Evolutionary conservation across 345 rosid genomes (phyloP).

Genomic region (Kernera saxatilis): DNA sequence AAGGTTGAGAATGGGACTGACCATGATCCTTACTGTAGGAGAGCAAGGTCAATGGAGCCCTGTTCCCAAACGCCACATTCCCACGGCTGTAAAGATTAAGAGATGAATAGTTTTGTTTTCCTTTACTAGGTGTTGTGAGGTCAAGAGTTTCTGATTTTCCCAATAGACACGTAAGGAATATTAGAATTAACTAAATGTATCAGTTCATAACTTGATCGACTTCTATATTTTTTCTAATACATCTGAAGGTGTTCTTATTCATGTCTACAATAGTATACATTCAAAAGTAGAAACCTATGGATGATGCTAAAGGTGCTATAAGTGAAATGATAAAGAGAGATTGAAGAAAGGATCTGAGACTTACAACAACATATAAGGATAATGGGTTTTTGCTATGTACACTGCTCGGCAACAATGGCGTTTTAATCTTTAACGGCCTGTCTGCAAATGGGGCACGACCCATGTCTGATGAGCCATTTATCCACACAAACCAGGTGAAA

Average conservation of each 20-base stretch:
- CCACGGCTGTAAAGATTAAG: conserved; percentile 23
- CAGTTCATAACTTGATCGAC: neutral
- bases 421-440: conserved; percentile 39
- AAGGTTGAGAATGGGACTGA: conserved; percentile 9
- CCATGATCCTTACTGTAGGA: conserved; percentile 31
- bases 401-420: neutral
- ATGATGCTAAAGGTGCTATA: neutral
- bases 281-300: conserved; percentile 10
- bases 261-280: conserved; percentile 20
- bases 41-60: conserved; percentile 35
- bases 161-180: neutral
- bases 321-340: neutral
- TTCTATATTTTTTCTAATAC: neutral
- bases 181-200: conserved; percentile 4
- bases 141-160: neutral
- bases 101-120: conserved; percentile 3
- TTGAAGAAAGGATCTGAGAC: neutral
- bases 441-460: conserved; percentile 79
- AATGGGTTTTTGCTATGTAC: conserved; percentile 18
- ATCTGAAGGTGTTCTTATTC: conserved; percentile 4
- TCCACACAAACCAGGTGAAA: conserved; percentile 83
- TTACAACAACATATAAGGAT: conserved; percentile 17
- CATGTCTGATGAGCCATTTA: conserved; percentile 68
- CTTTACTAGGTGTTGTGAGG: conserved; percentile 24
- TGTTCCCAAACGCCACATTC: conserved; percentile 22